These are phyloP conservation scores for Ceratocystis variospora DNA, from an alignment of 2,329 filamentous ascomycete species.

Conservation along the genomic window DNA sequence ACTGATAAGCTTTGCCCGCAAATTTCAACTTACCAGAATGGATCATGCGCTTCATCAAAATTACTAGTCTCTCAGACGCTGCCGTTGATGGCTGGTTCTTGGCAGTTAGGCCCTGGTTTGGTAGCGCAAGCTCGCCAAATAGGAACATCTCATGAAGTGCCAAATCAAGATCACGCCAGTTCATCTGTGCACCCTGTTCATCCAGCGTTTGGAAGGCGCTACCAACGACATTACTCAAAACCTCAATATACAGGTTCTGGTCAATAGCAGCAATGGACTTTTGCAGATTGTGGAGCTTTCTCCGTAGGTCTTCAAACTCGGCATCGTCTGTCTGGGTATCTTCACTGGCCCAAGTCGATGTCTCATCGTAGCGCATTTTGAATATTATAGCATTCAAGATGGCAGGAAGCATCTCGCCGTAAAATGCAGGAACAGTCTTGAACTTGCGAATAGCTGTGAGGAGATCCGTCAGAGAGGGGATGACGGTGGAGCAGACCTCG, in stretches of 20 bases:
- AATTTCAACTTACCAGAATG: conserved; percentile 54
- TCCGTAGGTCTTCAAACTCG: conserved; percentile 89
- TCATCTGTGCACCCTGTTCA: conserved; percentile 58
- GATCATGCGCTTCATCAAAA: conserved; percentile 94
- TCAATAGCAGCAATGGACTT: conserved; percentile 86
- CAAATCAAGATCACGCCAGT: conserved; percentile 91
- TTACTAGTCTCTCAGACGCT: conserved; percentile 67
- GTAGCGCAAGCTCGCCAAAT: conserved; percentile 87
- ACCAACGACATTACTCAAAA: conserved; percentile 74
- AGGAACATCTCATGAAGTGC: conserved; percentile 91
- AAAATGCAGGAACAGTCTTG: conserved; percentile 55
- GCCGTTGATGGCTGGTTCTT: conserved; percentile 71
- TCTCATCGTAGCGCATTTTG: conserved; percentile 98
- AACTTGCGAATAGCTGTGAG: conserved; percentile 81
- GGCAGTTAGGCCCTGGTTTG: conserved; percentile 68
- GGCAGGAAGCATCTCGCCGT: conserved; percentile 69
- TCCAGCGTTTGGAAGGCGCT: conserved; percentile 73
- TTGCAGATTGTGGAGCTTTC: conserved; percentile 77
- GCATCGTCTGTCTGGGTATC: conserved; percentile 93
- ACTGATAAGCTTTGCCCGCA: neutral
- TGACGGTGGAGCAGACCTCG: conserved; percentile 91
- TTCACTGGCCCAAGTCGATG: conserved; percentile 81
- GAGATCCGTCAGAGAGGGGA: conserved; percentile 82
- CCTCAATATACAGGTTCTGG: conserved; percentile 75
- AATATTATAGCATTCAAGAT: conserved; percentile 83